Evolutionary conservation across 305 asterid species (phyloP).

Genomic region (Fraxinus velutina): DNA sequence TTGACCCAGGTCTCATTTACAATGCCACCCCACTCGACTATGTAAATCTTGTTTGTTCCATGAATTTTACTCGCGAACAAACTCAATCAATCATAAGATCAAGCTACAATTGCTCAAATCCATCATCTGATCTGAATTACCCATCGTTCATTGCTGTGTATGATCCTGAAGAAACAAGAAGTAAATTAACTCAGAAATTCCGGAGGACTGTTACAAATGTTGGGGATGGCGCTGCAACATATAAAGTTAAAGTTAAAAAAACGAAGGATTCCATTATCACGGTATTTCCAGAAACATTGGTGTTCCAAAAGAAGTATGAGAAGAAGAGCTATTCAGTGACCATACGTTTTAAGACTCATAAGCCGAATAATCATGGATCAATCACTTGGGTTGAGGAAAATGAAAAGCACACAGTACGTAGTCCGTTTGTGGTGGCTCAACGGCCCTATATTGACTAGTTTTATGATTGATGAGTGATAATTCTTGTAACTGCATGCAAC

Average conservation of each 20-base stretch:
- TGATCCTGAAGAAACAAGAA: constrained; percentile 1
- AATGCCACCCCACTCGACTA: constrained; percentile 33
- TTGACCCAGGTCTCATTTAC: constrained; percentile 44
- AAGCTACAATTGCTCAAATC: constrained; percentile 34
- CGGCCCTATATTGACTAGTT: constrained; percentile 8
- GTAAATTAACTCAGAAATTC: constrained; percentile 22
- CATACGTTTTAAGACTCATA: constrained; percentile 21
- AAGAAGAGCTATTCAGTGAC: constrained; percentile 26
- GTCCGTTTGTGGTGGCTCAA: constrained; percentile 32
- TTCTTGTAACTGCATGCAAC: not conserved
- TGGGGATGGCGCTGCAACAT: constrained; percentile 32
- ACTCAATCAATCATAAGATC: constrained; percentile 32
- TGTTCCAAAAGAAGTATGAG: constrained; percentile 31
- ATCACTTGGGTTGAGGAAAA: constrained; percentile 29
- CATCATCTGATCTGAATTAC: constrained; percentile 38
- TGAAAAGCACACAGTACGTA: constrained; percentile 27
- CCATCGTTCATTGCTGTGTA: constrained; percentile 35
- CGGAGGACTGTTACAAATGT: constrained; percentile 33
- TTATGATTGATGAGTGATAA: not conserved
- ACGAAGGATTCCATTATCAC: constrained; percentile 25
- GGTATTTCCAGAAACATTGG: constrained; percentile 25
- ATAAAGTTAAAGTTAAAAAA: constrained; percentile 23
- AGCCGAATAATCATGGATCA: constrained; percentile 16
- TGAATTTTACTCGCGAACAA: constrained; percentile 35
- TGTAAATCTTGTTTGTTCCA: constrained; percentile 36